Base-by-base conservation (phyloP, 768 basidiomycete genomes). In the Rhizopogon vesiculosus region DNA sequence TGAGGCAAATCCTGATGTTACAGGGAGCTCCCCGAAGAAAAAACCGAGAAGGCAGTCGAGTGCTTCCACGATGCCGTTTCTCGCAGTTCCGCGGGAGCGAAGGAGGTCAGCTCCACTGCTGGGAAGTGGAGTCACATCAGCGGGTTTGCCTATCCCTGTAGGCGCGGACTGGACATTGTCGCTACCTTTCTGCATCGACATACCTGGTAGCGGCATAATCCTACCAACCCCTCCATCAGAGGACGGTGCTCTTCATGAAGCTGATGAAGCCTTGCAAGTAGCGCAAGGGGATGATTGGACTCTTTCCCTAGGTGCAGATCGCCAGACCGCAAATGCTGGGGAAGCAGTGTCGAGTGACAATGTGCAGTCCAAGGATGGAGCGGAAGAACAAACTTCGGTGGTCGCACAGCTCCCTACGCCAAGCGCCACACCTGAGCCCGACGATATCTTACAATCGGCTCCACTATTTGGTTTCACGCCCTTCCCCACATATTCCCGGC, bases 51-150 rank as follows among this genome's bases (percentile, higher is more conserved):
- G 62, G 53, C 66, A 66, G 54, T 66, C 69, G 7, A 69, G 69
- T 29, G 59, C 44, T 25, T 22, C 4, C 9, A 49, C 35, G 15
- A 6, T 38, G 10, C 38, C 25, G n/a, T 59, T 31, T 29, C 66
- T 5, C 62, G 61, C 65, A 7, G 60, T 69, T 8, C 65, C 43
- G 4, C 61, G 67, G 3, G 68, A 69, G 51, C 68, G 69, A 2
- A 64, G 69, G 10, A 68, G 69, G 44, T 69, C 68, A 1, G 66
- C 69, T 2, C 68, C 68, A 0, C 52, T 69, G 25, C 42, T 69
- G 29, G 62, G 65, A 28, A 42, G 45, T 12, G 53, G 45, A 10
- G 3, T 42, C 38, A 18, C 38, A 10, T 19, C 40, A 2, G 15
- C 54, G 18, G 25, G 12, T n/a, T 33, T 31, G 8, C 35, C 39